These are phyloP conservation scores for Naganishia onofrii DNA, from an alignment of 768 basidiomycete species.

Conservation along the genomic window DNA sequence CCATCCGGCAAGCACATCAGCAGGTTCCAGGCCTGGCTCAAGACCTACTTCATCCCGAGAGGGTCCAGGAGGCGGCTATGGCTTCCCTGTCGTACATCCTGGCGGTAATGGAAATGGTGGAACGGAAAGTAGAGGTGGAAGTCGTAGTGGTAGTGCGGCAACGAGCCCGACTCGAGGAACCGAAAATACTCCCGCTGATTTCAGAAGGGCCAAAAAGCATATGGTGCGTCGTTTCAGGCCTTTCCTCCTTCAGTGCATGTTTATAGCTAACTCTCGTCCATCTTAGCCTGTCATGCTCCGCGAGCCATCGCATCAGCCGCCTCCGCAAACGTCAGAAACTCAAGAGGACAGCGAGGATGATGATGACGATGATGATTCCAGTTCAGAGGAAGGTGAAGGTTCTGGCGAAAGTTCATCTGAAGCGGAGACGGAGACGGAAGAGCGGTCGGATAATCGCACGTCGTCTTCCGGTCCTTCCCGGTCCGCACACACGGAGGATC, in stretches of 20 bases:
- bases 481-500: not conserved
- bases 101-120: not conserved
- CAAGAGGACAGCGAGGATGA: slow-evolving; percentile 36
- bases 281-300: slow-evolving; percentile 50
- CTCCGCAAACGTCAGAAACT: slow-evolving; percentile 34
- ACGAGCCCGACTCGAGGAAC: slow-evolving; percentile 30
- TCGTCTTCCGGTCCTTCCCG: not conserved
- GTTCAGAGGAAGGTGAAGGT: slow-evolving; percentile 12
- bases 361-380: slow-evolving; percentile 38
- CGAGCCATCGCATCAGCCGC: slow-evolving; percentile 42
- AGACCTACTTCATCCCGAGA: not conserved
- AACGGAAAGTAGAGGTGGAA: not conserved
- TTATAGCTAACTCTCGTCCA: too few species aligned
- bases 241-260: too few species aligned
- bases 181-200: slow-evolving; percentile 36
- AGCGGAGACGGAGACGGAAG: slow-evolving; percentile 34
- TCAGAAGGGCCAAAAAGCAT: slow-evolving; percentile 43
- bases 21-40: not conserved
- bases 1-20: not conserved
- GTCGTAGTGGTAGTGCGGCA: slow-evolving; percentile 30
- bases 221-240: slow-evolving; percentile 41
- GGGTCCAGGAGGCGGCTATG: slow-evolving; percentile 33
- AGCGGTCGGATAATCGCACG: not conserved
- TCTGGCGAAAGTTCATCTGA: slow-evolving; percentile 13
- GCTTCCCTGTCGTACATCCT: not conserved